phyloP scores from a whole-genome alignment of 2,329 filamentous ascomycete genomes.

The Fusarium napiforme region DNA sequence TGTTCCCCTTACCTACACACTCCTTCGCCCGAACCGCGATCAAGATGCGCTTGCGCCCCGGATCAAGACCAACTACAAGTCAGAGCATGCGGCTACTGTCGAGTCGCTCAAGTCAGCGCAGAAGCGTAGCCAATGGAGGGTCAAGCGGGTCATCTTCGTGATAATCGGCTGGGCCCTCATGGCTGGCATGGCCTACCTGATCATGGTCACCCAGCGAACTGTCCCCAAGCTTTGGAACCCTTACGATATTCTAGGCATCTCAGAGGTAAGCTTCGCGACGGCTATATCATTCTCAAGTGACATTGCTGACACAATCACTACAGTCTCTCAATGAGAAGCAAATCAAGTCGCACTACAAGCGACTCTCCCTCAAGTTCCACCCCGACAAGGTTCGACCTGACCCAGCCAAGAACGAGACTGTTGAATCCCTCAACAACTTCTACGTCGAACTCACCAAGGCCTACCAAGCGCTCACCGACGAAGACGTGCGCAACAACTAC shows the following conservation, averaged over 20 bases:
- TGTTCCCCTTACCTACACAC: conserved; percentile 87
- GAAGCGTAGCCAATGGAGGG: conserved; percentile 86
- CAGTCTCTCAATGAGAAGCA: conserved; percentile 86
- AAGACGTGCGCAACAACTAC: conserved; percentile 97
- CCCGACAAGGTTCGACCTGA: conserved; percentile 93
- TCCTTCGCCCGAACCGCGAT: conserved; percentile 81
- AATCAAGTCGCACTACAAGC: conserved; percentile 92
- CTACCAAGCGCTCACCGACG: conserved; percentile 97
- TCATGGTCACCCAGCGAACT: conserved; percentile 78
- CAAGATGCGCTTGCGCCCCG: conserved; percentile 83
- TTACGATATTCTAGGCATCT: conserved; percentile 90
- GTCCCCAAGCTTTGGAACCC: conserved; percentile 91
- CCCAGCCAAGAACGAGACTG: conserved; percentile 86
- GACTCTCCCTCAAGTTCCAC: conserved; percentile 85
- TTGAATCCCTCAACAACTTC: conserved; percentile 83
- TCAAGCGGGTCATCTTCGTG: conserved; percentile 85
- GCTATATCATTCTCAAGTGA: not conserved
- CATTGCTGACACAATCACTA: conserved; percentile 15
- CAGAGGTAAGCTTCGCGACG: conserved; percentile 68
- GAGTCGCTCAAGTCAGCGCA: conserved; percentile 84
- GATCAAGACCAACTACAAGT: conserved; percentile 83
- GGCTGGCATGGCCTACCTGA: conserved; percentile 91
- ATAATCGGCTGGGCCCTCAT: conserved; percentile 84
- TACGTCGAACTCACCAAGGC: conserved; percentile 98
- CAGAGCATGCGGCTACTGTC: conserved; percentile 85